Percentiles rank a stretch among this genome's conserved stretches.
These are phyloP conservation scores for Reticulascus tulasneorum DNA, from an alignment of 2,329 filamentous ascomycete genomes.

Conservation along the genomic window DNA sequence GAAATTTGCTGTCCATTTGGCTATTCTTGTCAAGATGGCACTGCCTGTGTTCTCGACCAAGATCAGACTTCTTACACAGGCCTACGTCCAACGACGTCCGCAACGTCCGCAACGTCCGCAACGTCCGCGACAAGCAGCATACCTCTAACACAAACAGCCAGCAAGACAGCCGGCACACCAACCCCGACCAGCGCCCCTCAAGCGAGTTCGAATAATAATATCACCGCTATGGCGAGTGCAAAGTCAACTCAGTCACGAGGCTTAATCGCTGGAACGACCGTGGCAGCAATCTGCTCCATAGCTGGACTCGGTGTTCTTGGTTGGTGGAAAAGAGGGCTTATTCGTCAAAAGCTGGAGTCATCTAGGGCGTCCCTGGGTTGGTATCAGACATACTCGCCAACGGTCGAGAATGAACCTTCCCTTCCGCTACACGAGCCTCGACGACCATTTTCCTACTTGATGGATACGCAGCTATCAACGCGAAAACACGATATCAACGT, in stretches of 20 bases:
- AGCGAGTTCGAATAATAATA: constrained; percentile 2
- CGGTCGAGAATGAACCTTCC: constrained; percentile 1
- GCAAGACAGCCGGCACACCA: constrained; percentile 1
- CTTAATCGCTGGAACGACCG: constrained; percentile 8
- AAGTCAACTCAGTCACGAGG: neutral
- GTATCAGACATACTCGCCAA: constrained; percentile 4
- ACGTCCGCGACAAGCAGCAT: too few species aligned
- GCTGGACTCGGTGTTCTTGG: constrained; percentile 5
- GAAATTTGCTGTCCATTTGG: constrained; percentile 68
- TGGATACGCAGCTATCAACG: constrained; percentile 1
- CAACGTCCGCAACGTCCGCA: too few species aligned
- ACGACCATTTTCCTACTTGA: constrained; percentile 4
- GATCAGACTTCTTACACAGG: too few species aligned
- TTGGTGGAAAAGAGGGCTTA: constrained; percentile 9
- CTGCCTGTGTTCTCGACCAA: constrained; percentile 45
- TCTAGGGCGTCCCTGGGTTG: constrained; percentile 2
- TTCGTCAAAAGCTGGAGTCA: constrained; percentile 7
- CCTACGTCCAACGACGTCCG: too few species aligned
- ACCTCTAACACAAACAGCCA: too few species aligned
- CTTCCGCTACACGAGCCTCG: constrained; percentile 9
- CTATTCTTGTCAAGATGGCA: constrained; percentile 50
- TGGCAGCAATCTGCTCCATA: constrained; percentile 9
- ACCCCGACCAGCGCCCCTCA: neutral
- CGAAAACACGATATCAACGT: constrained; percentile 6
- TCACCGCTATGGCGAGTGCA: neutral